phyloP scores from a whole-genome alignment of 78 protist genomes.

The Planoprotostelium fungivorum region DNA sequence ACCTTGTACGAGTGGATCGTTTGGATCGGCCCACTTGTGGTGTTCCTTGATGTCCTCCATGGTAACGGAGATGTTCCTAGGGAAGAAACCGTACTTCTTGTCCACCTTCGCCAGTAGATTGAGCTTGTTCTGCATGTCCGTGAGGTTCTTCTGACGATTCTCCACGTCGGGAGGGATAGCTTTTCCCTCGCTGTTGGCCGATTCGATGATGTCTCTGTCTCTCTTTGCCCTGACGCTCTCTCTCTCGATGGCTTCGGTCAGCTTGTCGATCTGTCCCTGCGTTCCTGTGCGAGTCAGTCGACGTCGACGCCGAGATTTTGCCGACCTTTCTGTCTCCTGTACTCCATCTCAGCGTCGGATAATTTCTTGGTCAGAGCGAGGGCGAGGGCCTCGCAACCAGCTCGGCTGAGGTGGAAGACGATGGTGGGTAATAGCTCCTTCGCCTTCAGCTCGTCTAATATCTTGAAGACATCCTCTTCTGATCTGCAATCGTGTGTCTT shows the following conservation, averaged over 20 bases:
- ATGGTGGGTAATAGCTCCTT: slow-evolving; percentile 6
- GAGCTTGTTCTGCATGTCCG: neutral
- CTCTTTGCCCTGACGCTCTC: neutral
- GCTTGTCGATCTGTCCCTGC: slow-evolving; percentile 3
- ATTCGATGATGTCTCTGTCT: neutral
- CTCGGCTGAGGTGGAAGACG: neutral
- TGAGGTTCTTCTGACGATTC: neutral
- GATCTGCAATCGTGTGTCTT: neutral
- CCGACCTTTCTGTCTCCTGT: neutral
- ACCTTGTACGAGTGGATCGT: slow-evolving; percentile 3
- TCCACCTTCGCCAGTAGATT: neutral
- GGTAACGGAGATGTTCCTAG: neutral
- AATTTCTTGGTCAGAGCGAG: neutral
- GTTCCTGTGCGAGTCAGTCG: neutral
- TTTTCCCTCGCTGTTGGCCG: neutral
- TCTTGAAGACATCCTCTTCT: neutral
- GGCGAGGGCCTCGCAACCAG: neutral
- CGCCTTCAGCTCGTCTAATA: slow-evolving; percentile 1
- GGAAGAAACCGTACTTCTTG: neutral
- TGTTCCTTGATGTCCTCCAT: slow-evolving; percentile 13
- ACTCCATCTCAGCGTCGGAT: neutral
- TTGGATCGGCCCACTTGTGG: neutral
- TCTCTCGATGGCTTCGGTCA: neutral
- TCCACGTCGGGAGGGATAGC: neutral
- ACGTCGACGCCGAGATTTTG: neutral